Base-by-base conservation (phyloP, 441 rosid species). In the Gossypium lobatum region DNA sequence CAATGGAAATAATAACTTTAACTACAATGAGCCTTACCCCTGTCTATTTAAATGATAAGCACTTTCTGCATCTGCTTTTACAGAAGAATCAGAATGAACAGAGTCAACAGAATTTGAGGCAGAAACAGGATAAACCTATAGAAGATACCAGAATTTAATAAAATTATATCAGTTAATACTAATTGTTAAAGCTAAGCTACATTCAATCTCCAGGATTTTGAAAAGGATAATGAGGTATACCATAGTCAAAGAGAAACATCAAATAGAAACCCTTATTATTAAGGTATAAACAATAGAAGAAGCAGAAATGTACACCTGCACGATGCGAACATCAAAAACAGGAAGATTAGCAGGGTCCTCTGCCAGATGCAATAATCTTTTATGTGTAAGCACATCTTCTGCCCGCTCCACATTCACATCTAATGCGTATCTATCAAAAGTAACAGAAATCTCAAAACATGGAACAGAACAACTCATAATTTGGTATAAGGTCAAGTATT, bases 331-430 rank as follows among this genome's bases (percentile, higher is more conserved):
- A 71, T 91, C 94, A 73, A 95, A 91, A 6, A 81, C 98, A 45
- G 91, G 96, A 61, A 88, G 80, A 83, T 87, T 93, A 11, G 83
- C 76, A 70, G 94, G 95, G 78, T 85, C 90, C 73, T 91, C 94
- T 1, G 99, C 99, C 73, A 90, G 80, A 66, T 85, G 81, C 50
- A 95, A 79, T 71, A 95, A 74, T 81, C 91, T 86, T 80, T 85
- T 91, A 74, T 93, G 99, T 14, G 81, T 81, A 11, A 95, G 87
- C 17, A 95, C 97, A 78, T 93, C 98, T 76, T 91, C 98, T 13
- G 99, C 97, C 64, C 97, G 90, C 87, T 95, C 98, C 78, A 87
- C 98, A 81, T 95, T 95, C 39, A 95, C 99, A 85, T 95, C 97
- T 63, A 91, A 26, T 4, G 95, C 98, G 68, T 95, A 95, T 66